Percentiles rank a stretch among this genome's conserved stretches.
These are phyloP conservation scores for Mycena crocata DNA, from an alignment of 768 basidiomycete species.

Conservation along the genomic window DNA sequence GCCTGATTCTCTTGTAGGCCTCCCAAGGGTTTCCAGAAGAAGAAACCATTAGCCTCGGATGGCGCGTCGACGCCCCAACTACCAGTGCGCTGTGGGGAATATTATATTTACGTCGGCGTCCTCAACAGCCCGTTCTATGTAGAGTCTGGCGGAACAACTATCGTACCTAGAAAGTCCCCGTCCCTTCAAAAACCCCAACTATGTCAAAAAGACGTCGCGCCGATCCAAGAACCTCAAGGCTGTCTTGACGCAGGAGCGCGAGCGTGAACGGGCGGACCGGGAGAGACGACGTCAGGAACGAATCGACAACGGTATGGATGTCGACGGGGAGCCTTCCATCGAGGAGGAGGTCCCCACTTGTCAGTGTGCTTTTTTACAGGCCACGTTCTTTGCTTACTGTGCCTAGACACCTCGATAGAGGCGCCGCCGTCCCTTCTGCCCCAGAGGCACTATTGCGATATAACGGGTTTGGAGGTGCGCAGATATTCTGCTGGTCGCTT, in stretches of 20 bases:
- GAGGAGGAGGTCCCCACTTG: conserved; percentile 79
- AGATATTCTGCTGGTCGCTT: background rate
- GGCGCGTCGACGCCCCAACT: conserved; percentile 57
- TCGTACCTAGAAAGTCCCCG: conserved; percentile 78
- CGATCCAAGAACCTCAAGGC: conserved; percentile 85
- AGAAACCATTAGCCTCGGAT: conserved; percentile 54
- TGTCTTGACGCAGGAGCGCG: conserved; percentile 82
- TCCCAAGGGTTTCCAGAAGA: conserved; percentile 42
- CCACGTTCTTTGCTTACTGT: background rate
- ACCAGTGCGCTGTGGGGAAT: conserved; percentile 45
- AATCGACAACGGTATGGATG: conserved; percentile 66
- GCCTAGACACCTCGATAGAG: conserved; percentile 80
- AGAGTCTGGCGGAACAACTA: conserved; percentile 81
- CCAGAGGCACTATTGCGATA: conserved; percentile 84
- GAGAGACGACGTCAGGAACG: conserved; percentile 66
- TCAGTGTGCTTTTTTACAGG: conserved; percentile 47
- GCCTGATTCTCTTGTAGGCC: conserved; percentile 23
- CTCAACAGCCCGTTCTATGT: conserved; percentile 1
- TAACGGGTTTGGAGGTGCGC: conserved; percentile 84
- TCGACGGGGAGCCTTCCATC: conserved; percentile 54
- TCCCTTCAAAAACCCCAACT: conserved; percentile 82
- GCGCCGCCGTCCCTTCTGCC: conserved; percentile 87
- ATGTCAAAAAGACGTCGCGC: conserved; percentile 74
- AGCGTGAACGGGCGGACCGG: conserved; percentile 76
- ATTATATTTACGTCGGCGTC: background rate